phyloP scores from a whole-genome alignment of 2,329 filamentous ascomycete genomes.

The Biscogniauxia sp. region DNA sequence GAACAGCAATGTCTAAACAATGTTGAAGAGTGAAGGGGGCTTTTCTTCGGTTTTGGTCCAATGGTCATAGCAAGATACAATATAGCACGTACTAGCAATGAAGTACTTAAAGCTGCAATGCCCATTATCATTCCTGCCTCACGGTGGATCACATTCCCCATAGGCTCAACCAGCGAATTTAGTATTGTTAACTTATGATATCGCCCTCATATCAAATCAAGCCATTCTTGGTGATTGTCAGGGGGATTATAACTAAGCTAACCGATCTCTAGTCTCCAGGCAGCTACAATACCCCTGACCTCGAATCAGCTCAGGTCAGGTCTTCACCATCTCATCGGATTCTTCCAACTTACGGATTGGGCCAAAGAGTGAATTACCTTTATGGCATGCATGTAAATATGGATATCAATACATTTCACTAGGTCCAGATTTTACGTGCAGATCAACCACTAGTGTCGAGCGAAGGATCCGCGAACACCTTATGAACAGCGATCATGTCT shows the following conservation, averaged over 20 bases:
- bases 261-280: too few species aligned
- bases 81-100: background rate
- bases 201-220: too few species aligned
- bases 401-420: background rate
- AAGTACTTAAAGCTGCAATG: too few species aligned
- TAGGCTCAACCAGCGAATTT: too few species aligned
- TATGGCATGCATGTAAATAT: background rate
- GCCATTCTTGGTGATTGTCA: too few species aligned
- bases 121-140: too few species aligned
- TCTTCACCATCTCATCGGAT: background rate
- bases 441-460: background rate
- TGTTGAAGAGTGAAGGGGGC: background rate
- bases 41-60: background rate
- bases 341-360: background rate
- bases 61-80: background rate
- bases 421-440: background rate
- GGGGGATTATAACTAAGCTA: too few species aligned
- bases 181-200: too few species aligned
- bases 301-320: too few species aligned
- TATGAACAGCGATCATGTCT: constrained; percentile 31
- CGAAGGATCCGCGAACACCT: constrained; percentile 1
- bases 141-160: too few species aligned
- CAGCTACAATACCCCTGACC: too few species aligned
- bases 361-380: background rate
- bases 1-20: background rate